These are phyloP conservation scores for Sindora glabra DNA, from an alignment of 306 rosid genomes.

Conservation along the genomic window DNA sequence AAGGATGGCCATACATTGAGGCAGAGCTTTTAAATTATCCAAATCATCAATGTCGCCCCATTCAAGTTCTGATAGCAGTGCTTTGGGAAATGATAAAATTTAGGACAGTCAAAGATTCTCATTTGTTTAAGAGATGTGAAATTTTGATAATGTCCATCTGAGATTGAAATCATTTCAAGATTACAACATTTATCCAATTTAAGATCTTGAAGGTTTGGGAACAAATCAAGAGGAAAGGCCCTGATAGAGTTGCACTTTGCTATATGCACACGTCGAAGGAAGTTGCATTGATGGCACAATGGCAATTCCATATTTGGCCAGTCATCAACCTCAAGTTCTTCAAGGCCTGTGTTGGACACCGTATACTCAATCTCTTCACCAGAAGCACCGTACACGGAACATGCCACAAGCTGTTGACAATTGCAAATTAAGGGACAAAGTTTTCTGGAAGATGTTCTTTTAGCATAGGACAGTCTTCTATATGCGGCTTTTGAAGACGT, in stretches of 20 bases:
- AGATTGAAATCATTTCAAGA: background rate
- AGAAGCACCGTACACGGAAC: background rate
- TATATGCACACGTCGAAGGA: background rate
- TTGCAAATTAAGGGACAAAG: background rate
- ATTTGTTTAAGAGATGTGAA: background rate
- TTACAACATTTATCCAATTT: background rate
- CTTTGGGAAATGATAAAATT: background rate
- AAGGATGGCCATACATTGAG: background rate
- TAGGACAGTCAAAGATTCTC: background rate
- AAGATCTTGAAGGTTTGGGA: background rate
- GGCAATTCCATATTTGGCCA: background rate
- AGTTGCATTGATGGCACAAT: background rate
- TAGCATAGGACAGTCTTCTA: background rate
- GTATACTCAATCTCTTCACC: background rate
- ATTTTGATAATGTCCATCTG: no score
- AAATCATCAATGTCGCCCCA: rapidly evolving
- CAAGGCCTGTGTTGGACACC: background rate
- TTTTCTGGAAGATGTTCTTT: background rate
- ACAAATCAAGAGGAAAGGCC: background rate
- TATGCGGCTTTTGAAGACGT: background rate
- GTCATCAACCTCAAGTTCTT: background rate
- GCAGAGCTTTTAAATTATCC: background rate
- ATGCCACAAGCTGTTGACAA: background rate
- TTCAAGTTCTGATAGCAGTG: background rate
- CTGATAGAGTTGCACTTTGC: background rate